Base-by-base conservation (phyloP, 495 filamentous ascomycete genomes). In the Penicillium goetzii region DNA sequence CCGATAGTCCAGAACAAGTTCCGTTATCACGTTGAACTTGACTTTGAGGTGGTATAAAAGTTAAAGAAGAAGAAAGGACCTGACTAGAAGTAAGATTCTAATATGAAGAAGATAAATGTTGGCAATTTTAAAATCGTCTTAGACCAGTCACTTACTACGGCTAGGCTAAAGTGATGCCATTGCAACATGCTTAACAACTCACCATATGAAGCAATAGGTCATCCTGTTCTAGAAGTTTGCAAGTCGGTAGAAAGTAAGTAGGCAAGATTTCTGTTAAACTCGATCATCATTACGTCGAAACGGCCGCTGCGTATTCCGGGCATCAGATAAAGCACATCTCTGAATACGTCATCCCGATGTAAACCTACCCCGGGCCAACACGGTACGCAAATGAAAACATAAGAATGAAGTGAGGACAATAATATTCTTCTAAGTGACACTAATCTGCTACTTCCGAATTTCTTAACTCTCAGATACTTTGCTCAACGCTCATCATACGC, bases 271-370 rank as follows among this genome's bases (percentile, higher is more conserved):
- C 41, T 10, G 14, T 43, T 5, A 10, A 43, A 7, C 0, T 47
- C 25, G 43, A 21, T 47, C 43, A 25, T 47, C 3, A 25, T 47
- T 47, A 47, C 43, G 41, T 43, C n/a, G 41, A 43, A 21, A 10
- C 1, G 6, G 28, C 2, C 6, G n/a, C n/a, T 43, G n/a, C 41
- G 19, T 45, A 45, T 45, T 45, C 41, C 41, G n/a, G 41, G 43
- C 43, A 47, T 25, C 43, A 47, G 43, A 14, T 47, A 25, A 25
- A 21, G 43, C 19, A 47, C 43, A 25, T 25, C 4, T 21, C 43
- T 14, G 19, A 33, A 19, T 53, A 53, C 50, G 50, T 53, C 50
- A 53, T 53, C 15, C 4, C 50, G 50, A 53, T 33, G 50, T 53
- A 28, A 53, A 53, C 50, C 15, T 2, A 9, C n/a, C n/a, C n/a